Conservation (phyloP, 2,329 filamentous ascomycete species). For the Xenosphaeropsis pyriputrescens region DNA sequence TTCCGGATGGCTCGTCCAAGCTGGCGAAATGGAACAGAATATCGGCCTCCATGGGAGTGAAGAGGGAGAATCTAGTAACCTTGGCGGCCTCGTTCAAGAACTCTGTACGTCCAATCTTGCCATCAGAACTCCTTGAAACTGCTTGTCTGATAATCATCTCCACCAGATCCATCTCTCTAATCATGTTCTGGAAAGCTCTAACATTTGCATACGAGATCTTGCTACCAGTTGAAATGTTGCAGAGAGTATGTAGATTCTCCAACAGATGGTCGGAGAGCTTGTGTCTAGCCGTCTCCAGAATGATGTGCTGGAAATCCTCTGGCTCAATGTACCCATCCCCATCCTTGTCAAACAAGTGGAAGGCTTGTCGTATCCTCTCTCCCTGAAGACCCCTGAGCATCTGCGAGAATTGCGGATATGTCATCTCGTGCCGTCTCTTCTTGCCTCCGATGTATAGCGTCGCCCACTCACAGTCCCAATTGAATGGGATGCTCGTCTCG, state of each 20-base stretch:
- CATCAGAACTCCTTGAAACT: constrained; percentile 67
- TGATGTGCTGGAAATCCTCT: constrained; percentile 92
- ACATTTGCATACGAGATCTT: constrained; percentile 98
- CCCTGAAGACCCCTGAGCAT: constrained; percentile 95
- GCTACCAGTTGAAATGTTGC: constrained; percentile 82
- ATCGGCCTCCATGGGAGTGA: constrained; percentile 97
- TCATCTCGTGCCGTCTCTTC: constrained; percentile 78
- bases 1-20: constrained; percentile 75
- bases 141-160: constrained; percentile 87
- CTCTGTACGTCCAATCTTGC: constrained; percentile 85
- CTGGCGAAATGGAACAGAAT: constrained; percentile 98
- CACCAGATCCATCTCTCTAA: constrained; percentile 94
- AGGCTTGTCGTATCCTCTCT: constrained; percentile 89
- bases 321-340: constrained; percentile 91
- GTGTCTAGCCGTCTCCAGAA: constrained; percentile 80
- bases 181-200: constrained; percentile 93
- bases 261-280: constrained; percentile 96
- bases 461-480: constrained; percentile 96
- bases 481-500: constrained; percentile 74
- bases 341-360: constrained; percentile 81
- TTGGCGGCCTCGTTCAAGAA: constrained; percentile 89
- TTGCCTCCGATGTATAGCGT: constrained; percentile 83
- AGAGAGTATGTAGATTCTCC: constrained; percentile 79
- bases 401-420: constrained; percentile 93
- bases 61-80: constrained; percentile 85